phyloP scores from a whole-genome alignment of 306 rosid species.

The Erythrophleum fordii region DNA sequence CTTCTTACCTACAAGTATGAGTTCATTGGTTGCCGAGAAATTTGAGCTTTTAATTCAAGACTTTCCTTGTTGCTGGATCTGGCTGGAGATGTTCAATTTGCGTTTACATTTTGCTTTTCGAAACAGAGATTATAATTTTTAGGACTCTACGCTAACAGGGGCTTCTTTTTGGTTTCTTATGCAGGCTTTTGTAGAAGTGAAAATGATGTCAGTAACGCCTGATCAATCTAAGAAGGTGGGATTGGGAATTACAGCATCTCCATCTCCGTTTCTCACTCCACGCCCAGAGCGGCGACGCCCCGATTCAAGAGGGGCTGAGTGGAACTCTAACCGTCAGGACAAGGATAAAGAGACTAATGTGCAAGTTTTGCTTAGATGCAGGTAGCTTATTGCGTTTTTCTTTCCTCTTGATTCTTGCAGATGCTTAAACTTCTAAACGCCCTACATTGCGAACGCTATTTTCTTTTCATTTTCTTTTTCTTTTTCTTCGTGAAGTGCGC shows the following conservation, averaged over 20 bases:
- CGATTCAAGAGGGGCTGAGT: constrained; percentile 65
- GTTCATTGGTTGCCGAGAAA: constrained; percentile 1
- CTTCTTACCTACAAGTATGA: constrained; percentile 12
- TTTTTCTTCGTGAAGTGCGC: background rate
- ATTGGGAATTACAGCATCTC: constrained; percentile 66
- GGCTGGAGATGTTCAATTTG: background rate
- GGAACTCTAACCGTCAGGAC: constrained; percentile 59
- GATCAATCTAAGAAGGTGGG: constrained; percentile 83
- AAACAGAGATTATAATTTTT: background rate
- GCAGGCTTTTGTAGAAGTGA: background rate
- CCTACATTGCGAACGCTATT: background rate
- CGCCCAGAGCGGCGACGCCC: constrained; percentile 84
- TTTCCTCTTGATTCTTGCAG: background rate
- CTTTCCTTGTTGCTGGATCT: background rate
- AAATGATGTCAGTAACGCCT: constrained; percentile 70
- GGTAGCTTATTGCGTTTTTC: constrained; percentile 46
- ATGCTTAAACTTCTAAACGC: background rate
- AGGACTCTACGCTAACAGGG: constrained; percentile 1
- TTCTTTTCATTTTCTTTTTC: background rate
- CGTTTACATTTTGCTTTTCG: background rate
- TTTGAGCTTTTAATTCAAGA: background rate
- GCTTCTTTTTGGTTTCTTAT: background rate
- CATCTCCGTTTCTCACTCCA: constrained; percentile 87
- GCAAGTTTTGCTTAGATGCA: constrained; percentile 93
- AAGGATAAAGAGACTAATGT: constrained; percentile 78